Evolutionary conservation across 2,329 filamentous ascomycete genomes (phyloP), one percentile per base, ranked within the genome.

Genomic region (Passalora sequoiae): DNA sequence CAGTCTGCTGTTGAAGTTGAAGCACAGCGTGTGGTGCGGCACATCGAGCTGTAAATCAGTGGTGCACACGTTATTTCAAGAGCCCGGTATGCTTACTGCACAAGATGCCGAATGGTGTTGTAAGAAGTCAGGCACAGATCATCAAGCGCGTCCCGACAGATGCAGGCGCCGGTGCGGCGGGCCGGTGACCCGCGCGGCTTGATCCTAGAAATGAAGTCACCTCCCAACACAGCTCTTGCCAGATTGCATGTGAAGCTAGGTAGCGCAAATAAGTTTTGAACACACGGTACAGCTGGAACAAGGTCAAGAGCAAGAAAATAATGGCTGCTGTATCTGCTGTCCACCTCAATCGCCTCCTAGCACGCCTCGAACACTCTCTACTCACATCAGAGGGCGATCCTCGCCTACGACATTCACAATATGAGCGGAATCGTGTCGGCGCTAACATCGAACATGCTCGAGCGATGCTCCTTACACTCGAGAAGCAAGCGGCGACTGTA

Each of bases 391-490:
- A 81, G 49, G 71, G 75, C 42, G 77, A 81, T 53, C 36, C 52
- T 36, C 38, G 51, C 8, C 41, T 59, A 35, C 49, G 77, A 42
- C 69, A 70, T 21, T 85, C 77, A 53, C 78, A 77, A 57, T 83
- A 80, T 58, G 84, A 87, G 66, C 75, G 85, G 47, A 73, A 74
- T 50, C 78, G 76, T 57, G 71, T 74, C 21, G 68, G 67, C 53
- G 72, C 74, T 51, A 89, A 88, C 57, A 70, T 91, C 48, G 77
- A 84, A 53, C 79, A 85, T 61, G 85, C 86, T 15, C 78, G 81
- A 29, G 75, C 73, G 0, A 73, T 86, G 21, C 77, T 89, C 43
- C 75, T 83, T 15, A 80, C 75, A 46, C 74, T 88, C 30, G 86
- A 89, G 61, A 83, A 86, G 56, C 78, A 84, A 54, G 74, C 79